Evolutionary conservation across 192 early-diverging fungal species (phyloP), one percentile per base, ranked within the genome.

Genomic region (Gamsiella multidivaricata): DNA sequence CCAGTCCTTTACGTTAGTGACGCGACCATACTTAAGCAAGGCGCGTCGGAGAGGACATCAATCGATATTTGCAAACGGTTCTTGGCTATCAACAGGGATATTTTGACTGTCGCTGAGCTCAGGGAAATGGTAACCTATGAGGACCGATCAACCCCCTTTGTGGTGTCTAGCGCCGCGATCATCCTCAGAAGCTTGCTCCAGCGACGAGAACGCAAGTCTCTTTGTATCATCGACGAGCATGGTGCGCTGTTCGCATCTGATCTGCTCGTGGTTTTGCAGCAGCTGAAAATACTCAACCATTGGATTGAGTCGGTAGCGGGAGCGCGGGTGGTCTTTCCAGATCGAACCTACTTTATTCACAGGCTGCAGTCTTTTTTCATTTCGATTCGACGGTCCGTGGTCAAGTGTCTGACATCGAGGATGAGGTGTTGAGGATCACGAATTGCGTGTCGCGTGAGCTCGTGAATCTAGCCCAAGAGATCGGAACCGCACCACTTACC

Each of bases 361-460:
- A 31, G 26, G n/a, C 36, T 3, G 22, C 47, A 55, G 25, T 41
- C 45, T 18, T 37, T 26, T 5, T 29, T 20, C 17, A 11, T 20
- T 39, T 73, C 29, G 39, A 58, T 0, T n/a, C 6, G 50, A 22
- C 26, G 36, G 39, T 42, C 39, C 36, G 20, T 15, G 9, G 22
- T 4, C 18, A 58, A 23, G 2, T 58, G 28, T 5, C 25, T 3
- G 5, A 26, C 20, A 46, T 58, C 25, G 41, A 57, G 52, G 33
- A 49, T 65, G 49, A 53, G 51, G 52, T 41, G 14, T 26, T 51
- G 31, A 54, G 41, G 47, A 25, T 67, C 51, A 59, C 65, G 5
- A 68, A 68, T 32, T 59, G 47, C 29, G 57, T 76, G 42, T 65
- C 72, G 47, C 58, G 57, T 42, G n/a, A n/a, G n/a, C n/a, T n/a